phyloP scores from a whole-genome alignment of 169 alveolate species.

The Plasmodium inui region DNA sequence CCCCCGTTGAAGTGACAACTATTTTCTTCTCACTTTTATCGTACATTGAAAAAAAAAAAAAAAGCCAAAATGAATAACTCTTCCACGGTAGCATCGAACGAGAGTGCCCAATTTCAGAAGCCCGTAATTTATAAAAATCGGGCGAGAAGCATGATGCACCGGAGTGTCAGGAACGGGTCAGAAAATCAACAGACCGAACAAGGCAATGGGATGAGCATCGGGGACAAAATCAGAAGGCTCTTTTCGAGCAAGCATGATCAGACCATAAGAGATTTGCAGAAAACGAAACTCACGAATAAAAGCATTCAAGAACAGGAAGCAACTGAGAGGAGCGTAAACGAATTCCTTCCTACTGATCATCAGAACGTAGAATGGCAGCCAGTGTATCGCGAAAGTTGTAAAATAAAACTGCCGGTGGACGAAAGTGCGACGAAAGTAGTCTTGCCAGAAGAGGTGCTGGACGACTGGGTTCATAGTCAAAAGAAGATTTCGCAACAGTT shows the following conservation, averaged over 20 bases:
- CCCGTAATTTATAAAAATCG: conserved; percentile 43
- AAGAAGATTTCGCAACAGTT: conserved; percentile 24
- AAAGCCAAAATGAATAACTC: conserved; percentile 36
- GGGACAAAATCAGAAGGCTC: conserved; percentile 58
- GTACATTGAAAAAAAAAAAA: background rate
- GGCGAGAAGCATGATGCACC: conserved; percentile 29
- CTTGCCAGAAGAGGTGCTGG: conserved; percentile 30
- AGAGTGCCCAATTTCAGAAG: conserved; percentile 18
- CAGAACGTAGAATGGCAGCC: conserved; percentile 72
- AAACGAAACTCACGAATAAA: conserved; percentile 38
- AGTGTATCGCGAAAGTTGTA: conserved; percentile 72
- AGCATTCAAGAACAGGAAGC: background rate
- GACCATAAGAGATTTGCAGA: conserved; percentile 7
- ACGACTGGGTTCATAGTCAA: conserved; percentile 54
- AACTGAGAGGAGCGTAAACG: background rate
- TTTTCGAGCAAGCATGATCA: conserved; percentile 45
- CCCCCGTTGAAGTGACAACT: background rate
- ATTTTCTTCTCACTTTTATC: background rate
- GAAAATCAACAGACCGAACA: background rate
- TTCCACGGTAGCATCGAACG: conserved; percentile 14
- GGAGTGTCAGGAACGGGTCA: conserved; percentile 19
- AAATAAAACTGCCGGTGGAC: conserved; percentile 72
- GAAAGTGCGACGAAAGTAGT: conserved; percentile 22
- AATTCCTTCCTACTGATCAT: background rate
- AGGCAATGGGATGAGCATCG: conserved; percentile 33